These are phyloP conservation scores for Gossypium davidsonii DNA, from an alignment of 441 rosid genomes.

Conservation along the genomic window DNA sequence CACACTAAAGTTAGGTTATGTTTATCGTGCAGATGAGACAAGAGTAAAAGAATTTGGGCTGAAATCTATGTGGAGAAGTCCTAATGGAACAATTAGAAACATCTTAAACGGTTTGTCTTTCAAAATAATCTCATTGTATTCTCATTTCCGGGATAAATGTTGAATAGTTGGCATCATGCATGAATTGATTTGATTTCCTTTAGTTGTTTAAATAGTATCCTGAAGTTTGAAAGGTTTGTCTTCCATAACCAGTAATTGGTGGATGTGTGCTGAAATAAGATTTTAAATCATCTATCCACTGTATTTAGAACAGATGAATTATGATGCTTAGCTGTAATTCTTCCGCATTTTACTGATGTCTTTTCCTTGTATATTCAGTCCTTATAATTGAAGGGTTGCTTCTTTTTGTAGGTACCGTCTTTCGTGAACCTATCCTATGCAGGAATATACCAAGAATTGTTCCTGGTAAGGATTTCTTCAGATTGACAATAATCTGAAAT, in stretches of 20 bases:
- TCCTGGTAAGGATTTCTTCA: conserved; percentile 47
- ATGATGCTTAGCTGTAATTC: not conserved
- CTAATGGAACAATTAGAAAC: conserved; percentile 95
- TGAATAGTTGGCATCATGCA: not conserved
- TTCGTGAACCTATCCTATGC: conserved; percentile 92
- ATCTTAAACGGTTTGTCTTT: conserved; percentile 61
- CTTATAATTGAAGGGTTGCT: conserved; percentile 16
- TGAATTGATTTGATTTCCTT: not conserved
- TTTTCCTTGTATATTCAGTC: not conserved
- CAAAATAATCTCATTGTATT: not conserved
- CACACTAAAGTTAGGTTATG: conserved; percentile 3
- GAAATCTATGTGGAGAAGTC: conserved; percentile 91
- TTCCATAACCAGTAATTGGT: not conserved
- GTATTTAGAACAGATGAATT: not conserved
- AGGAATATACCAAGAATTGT: conserved; percentile 77
- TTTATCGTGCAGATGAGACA: conserved; percentile 57
- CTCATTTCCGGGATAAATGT: not conserved
- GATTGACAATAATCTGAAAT: not conserved
- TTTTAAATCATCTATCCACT: not conserved
- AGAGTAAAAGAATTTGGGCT: conserved; percentile 89
- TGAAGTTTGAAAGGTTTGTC: not conserved
- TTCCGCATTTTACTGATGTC: not conserved
- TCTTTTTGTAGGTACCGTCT: conserved; percentile 69
- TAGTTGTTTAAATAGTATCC: not conserved
- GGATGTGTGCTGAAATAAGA: not conserved